These are phyloP conservation scores for Populus deltoides DNA, from an alignment of 345 rosid genomes.

Conservation along the genomic window DNA sequence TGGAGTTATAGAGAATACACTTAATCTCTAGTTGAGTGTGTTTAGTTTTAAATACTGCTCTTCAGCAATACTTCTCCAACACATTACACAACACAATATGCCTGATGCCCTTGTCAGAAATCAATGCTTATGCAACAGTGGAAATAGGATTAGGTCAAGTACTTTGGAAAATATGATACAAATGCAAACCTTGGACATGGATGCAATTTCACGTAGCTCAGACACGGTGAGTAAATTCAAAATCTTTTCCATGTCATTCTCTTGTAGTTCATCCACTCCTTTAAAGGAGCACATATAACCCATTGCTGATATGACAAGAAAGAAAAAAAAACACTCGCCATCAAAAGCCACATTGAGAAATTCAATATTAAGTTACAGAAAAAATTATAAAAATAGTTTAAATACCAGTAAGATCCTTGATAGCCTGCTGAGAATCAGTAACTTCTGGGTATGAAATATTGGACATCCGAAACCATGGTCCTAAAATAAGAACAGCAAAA, in stretches of 20 bases:
- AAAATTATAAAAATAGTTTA: neutral
- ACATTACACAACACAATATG: neutral
- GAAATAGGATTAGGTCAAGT: neutral
- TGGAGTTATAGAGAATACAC: too few relatives aligned
- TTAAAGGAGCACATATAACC: constrained; percentile 49
- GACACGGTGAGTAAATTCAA: constrained; percentile 50
- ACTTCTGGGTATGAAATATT: constrained; percentile 68
- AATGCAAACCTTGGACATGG: constrained; percentile 51
- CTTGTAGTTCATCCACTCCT: constrained; percentile 36
- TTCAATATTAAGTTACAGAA: neutral
- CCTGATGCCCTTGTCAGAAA: neutral
- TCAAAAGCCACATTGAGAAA: neutral
- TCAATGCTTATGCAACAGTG: neutral
- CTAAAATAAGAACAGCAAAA: constrained; percentile 33
- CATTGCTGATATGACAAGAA: constrained; percentile 39
- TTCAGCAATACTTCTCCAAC: neutral
- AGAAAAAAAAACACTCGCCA: constrained; percentile 15
- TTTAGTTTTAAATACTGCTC: too few relatives aligned
- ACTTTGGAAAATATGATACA: neutral
- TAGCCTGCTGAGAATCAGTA: constrained; percentile 49
- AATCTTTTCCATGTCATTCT: constrained; percentile 47
- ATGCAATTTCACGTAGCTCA: constrained; percentile 68
- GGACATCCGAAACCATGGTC: constrained; percentile 86
- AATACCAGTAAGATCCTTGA: constrained; percentile 63
- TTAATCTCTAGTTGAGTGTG: too few relatives aligned